Evolutionary conservation across 73 alveolate genomes (phyloP).

Genomic region (Uronychia setigera): DNA sequence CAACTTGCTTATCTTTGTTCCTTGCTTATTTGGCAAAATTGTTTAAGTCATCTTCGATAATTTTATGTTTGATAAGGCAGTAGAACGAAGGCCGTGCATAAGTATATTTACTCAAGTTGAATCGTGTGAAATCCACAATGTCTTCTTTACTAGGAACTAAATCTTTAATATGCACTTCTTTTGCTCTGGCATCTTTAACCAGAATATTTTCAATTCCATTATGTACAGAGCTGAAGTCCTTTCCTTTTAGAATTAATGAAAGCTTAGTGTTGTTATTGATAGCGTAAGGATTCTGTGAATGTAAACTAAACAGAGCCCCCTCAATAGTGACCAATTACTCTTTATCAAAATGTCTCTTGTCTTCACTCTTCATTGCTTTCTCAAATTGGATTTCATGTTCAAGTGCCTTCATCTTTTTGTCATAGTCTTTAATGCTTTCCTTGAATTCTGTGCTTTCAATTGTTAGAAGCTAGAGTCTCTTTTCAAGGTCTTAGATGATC

Average conservation of each 20-base stretch:
- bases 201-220: neutral
- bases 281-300: neutral
- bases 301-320: neutral
- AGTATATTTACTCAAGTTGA: neutral
- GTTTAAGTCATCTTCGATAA: constrained; percentile 9
- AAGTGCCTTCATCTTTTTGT: neutral
- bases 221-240: neutral
- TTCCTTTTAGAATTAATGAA: constrained; percentile 3
- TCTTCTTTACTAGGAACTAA: constrained; percentile 14
- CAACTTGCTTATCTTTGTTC: too few relatives aligned
- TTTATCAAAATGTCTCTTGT: neutral
- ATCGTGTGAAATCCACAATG: neutral
- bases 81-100: constrained; percentile 28
- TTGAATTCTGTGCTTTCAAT: neutral
- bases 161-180: neutral
- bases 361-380: neutral
- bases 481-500: constrained; percentile 10
- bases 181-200: neutral
- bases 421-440: constrained; percentile 1
- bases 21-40: too few relatives aligned
- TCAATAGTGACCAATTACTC: neutral
- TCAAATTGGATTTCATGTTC: constrained; percentile 5
- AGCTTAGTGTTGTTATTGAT: constrained; percentile 12
- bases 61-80: neutral
- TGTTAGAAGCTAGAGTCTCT: constrained; percentile 1